Evolutionary conservation across 148 eudicot genomes (phyloP), one percentile per base, ranked within the genome.

Genomic region (Vaccinium macrocarpon): DNA sequence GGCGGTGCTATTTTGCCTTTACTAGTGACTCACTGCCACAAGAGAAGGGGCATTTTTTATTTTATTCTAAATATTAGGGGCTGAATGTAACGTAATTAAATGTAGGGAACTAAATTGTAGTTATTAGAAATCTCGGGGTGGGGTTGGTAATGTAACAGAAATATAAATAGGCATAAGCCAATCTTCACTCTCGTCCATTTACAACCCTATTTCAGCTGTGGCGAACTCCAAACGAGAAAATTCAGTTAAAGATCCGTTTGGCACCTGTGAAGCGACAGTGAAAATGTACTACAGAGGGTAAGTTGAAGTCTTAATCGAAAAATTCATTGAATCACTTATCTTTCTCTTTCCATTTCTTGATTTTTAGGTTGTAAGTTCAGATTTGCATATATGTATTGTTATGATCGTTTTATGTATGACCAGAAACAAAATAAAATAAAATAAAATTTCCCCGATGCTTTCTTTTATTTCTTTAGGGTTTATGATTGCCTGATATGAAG

Each of bases 231-330:
- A 25, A 68, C 16, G 38, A 27, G 73, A 68, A 68, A 68, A 68
- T 68, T 13, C 35, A 25, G 18, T 27, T 4, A 27, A 68, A 68
- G 73, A 68, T 68, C 38, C 38, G 29, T 64, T 62, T 68, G 38
- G 38, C 73, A 27, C 38, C 38, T 35, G 25, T 12, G 73, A 27
- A 68, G 73, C 73, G 73, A 25, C 7, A 66, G 72, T 25, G 73
- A 68, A 68, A 68, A 68, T 68, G 73, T 68, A 25, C 73, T 68
- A 68, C 38, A 68, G 73, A 68, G 73, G 73, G 73, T 68, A 68
- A 27, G 73, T 27, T 53, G 57, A 13, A 53, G 3, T 11, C 57
- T 13, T 53, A 53, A 25, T 62, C 29, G 1, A 62, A 62, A 23
- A 62, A n/a, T n/a, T 62, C 29, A 9, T n/a, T 9, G 13, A n/a